These are phyloP conservation scores for Mycena filopes DNA, from an alignment of 768 basidiomycete genomes.

Conservation along the genomic window DNA sequence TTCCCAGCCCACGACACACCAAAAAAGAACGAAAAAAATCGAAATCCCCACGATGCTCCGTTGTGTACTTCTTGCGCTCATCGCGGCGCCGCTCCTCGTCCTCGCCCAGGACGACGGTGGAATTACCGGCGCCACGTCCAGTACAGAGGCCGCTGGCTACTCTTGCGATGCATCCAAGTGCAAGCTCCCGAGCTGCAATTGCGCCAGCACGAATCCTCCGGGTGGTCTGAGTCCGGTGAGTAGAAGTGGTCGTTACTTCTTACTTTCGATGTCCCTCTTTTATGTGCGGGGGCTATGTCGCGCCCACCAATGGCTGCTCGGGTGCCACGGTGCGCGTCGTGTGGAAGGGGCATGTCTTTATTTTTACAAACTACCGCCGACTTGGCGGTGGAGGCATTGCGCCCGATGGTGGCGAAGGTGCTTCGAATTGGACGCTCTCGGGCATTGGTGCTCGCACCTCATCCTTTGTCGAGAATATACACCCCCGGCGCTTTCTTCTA, in stretches of 20 bases:
- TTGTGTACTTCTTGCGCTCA: conserved; percentile 38
- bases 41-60: conserved; percentile 22
- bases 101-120: conserved; percentile 57
- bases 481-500: no score
- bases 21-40: background rate
- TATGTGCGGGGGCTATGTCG: no score
- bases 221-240: conserved; percentile 75
- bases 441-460: no score
- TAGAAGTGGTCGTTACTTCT: background rate
- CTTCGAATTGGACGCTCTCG: no score
- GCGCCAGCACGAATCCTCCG: conserved; percentile 78
- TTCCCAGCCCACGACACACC: background rate
- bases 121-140: conserved; percentile 64
- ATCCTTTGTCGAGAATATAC: no score
- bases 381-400: no score
- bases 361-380: no score
- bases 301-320: no score
- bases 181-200: conserved; percentile 76
- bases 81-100: conserved; percentile 48
- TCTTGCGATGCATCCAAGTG: conserved; percentile 74
- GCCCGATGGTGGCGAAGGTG: no score
- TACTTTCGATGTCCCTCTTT: no score
- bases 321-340: no score
- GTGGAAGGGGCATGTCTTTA: no score
- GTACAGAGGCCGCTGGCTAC: conserved; percentile 69